phyloP scores from a whole-genome alignment of 352 stramenopile genomes.

The Phytophthora hibernalis region DNA sequence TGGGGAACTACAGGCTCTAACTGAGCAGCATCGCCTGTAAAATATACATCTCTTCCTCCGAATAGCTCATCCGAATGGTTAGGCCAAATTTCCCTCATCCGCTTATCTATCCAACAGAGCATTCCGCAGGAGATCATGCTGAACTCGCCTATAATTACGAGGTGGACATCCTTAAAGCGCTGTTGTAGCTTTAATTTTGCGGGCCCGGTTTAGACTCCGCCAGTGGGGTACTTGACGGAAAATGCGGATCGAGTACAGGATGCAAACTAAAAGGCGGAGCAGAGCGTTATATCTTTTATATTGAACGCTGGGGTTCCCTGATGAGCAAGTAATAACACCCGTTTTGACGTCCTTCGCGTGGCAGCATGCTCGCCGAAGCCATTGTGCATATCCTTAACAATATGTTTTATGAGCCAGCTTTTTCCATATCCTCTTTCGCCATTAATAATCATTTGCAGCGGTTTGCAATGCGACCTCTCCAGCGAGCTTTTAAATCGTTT shows the following conservation, averaged over 20 bases:
- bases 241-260: neutral
- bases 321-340: constrained; percentile 3
- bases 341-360: neutral
- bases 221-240: constrained; percentile 1
- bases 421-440: neutral
- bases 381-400: constrained; percentile 8
- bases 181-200: constrained; percentile 4
- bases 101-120: constrained; percentile 12
- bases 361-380: constrained; percentile 2
- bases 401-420: constrained; percentile 5
- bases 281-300: constrained; percentile 4
- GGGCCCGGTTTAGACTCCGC: neutral
- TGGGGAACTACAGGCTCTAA: constrained; percentile 6
- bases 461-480: neutral
- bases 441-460: constrained; percentile 6
- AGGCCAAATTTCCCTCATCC: constrained; percentile 18
- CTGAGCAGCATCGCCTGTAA: constrained; percentile 10
- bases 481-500: neutral
- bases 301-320: constrained; percentile 8
- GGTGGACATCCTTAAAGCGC: constrained; percentile 6
- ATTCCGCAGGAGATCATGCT: constrained; percentile 3
- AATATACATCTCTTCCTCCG: constrained; percentile 8
- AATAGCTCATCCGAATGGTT: neutral
- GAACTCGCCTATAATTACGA: constrained; percentile 14
- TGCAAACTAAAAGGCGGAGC: neutral